Conservation (phyloP, 805 yeast genomes). For the Dipodascus geniculatus region DNA sequence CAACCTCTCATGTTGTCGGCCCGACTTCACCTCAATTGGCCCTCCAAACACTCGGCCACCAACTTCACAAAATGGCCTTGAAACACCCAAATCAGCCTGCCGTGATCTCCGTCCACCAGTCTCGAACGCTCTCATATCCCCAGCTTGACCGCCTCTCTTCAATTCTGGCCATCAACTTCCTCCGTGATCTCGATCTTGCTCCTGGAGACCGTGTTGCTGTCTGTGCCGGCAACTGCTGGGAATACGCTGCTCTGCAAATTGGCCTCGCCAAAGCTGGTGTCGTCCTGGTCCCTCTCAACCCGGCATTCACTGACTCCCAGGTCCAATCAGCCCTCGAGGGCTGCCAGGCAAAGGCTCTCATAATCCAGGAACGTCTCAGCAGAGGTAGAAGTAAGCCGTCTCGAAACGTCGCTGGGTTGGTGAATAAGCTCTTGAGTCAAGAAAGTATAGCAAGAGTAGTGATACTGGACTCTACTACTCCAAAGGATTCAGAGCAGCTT, state of each 20-base stretch:
- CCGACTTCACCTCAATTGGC: slow-evolving; percentile 9
- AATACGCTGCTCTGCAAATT: slow-evolving; percentile 19
- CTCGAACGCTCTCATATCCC: slow-evolving; percentile 9
- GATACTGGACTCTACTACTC: not conserved
- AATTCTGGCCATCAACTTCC: slow-evolving; percentile 15
- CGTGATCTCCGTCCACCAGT: slow-evolving; percentile 17
- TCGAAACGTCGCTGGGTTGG: slow-evolving; percentile 7
- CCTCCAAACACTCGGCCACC: slow-evolving; percentile 8
- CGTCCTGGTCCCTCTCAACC: slow-evolving; percentile 21
- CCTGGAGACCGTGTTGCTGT: slow-evolving; percentile 20
- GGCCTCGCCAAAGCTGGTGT: slow-evolving; percentile 21
- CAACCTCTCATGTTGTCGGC: slow-evolving; percentile 10
- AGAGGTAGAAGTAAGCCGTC: slow-evolving; percentile 13
- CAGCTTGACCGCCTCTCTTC: slow-evolving; percentile 13
- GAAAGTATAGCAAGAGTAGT: not conserved
- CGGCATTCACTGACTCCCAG: slow-evolving; percentile 21
- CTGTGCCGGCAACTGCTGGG: slow-evolving; percentile 22
- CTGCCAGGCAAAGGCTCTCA: slow-evolving; percentile 16
- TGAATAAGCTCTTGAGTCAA: not conserved
- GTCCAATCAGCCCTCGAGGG: slow-evolving; percentile 15
- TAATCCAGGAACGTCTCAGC: slow-evolving; percentile 14
- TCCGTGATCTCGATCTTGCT: slow-evolving; percentile 7
- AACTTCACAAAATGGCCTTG: slow-evolving; percentile 10
- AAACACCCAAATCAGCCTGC: slow-evolving; percentile 12
- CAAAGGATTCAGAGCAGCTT: not conserved